Base-by-base conservation (phyloP, 2,329 filamentous ascomycete genomes). In the Aureobasidium sp. region DNA sequence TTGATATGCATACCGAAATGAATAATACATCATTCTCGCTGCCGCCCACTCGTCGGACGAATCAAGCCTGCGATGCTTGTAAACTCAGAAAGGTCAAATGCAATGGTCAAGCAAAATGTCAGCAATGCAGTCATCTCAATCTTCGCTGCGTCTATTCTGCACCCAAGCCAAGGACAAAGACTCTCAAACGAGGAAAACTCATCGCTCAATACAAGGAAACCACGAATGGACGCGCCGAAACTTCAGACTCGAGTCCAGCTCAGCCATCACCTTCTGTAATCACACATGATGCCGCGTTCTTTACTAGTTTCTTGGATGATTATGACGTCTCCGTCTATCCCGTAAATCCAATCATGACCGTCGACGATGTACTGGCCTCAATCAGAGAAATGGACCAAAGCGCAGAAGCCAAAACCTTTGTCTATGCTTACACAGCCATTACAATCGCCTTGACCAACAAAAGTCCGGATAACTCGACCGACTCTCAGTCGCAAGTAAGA, bases 51-150 rank as follows among this genome's bases (percentile, higher is more conserved):
- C 60, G 60, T 47, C 60, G 60, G 13, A 62, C 60, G 15, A 62
- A 53, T 24, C 60, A 85, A 53, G 77, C 78, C n/a, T 79, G 78
- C 65, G 76, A 80, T 64, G 74, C 76, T 7, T 80, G 78, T 68
- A 77, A 76, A 57, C 67, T 75, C 3, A 74, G 78, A 17, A 80
- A 79, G 64, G 77, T 79, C 17, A 75, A 75, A 61, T 80, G 78
- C 67, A 79, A 79, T 65, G 78, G 79, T 36, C 70, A 76, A 61
- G 69, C 74, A 29, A 70, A 74, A 47, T 81, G 79, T 61, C 71
- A 74, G 61, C 75, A 77, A 62, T 78, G 76, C 66, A 69, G 66
- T 24, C 75, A 78, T 66, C 72, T 79, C 50, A 76, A 76, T 36
- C 67, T 81, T n/a, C 69, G 67, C 34, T 81, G 79, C 67, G 72